phyloP scores from a whole-genome alignment of 345 rosid species.

The Streptanthus diversifolius region DNA sequence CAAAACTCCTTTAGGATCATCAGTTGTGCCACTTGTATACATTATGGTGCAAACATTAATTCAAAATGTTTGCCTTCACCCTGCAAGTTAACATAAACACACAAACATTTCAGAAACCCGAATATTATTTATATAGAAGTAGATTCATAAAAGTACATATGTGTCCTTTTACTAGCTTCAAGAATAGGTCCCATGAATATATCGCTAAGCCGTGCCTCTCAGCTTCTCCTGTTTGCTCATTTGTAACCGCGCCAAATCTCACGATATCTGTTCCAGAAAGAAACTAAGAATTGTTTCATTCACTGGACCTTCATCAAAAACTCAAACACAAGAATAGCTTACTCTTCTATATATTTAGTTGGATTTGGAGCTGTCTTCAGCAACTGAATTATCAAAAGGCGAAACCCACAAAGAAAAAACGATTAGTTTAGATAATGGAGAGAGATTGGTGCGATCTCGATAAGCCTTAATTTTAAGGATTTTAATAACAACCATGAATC shows the following conservation, averaged over 20 bases:
- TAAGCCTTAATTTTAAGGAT: no score
- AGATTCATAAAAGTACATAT: not conserved
- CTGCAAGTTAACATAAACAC: slow-evolving; percentile 31
- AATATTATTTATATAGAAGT: not conserved
- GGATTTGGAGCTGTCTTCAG: slow-evolving; percentile 77
- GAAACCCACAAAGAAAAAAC: not conserved
- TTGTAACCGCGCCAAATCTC: slow-evolving; percentile 82
- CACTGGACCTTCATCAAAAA: not conserved
- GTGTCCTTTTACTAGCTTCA: slow-evolving; percentile 53
- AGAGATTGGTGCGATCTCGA: no score
- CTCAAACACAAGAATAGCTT: slow-evolving; percentile 31
- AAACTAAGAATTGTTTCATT: slow-evolving; percentile 10
- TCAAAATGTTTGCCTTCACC: slow-evolving; percentile 67
- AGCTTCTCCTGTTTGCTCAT: slow-evolving; percentile 59
- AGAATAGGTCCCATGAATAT: slow-evolving; percentile 83
- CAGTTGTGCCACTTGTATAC: slow-evolving; percentile 99
- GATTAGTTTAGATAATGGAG: not conserved
- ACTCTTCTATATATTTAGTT: slow-evolving; percentile 65
- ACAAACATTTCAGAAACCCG: not conserved
- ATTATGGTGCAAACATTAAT: slow-evolving; percentile 85
- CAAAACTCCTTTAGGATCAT: slow-evolving; percentile 97
- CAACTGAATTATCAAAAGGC: slow-evolving; percentile 47
- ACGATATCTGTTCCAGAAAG: slow-evolving; percentile 63
- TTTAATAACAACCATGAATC: no score
- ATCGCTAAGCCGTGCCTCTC: slow-evolving; percentile 53